Evolutionary conservation across 345 rosid genomes (phyloP), one percentile per base, ranked within the genome.

Genomic region (Eutrema heterophyllum): DNA sequence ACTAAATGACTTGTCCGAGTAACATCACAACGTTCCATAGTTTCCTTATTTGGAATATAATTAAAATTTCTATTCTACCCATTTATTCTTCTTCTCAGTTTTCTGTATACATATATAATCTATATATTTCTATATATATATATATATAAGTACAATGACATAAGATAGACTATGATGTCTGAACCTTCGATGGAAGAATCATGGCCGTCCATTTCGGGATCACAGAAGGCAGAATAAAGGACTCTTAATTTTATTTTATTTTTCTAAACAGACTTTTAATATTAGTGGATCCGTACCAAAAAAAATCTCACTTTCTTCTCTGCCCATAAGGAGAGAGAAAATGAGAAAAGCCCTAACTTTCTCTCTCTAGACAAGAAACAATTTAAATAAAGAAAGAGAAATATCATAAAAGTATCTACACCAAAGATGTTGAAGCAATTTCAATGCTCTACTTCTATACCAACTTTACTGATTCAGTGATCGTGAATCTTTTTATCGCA

Each of bases 201-300:
- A 50, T 82, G 81, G 82, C 86, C 83, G 88, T 87, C 82, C 87
- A 77, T 73, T 76, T 55, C 53, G 0, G 5, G 36, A 61, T 67
- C 49, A 50, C n/a, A 44, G 61, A 50, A 60, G 74, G 16, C 65
- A 36, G 56, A 50, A 46, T 13, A 11, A 55, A 36, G 13, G 13
- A 18, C 26, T 48, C 27, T 48, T 3, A 4, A 18, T 49, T 9
- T 15, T 26, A 26, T 11, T 52, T 15, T 21, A 1, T n/a, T 45
- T n/a, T 45, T 15, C 3, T 6, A 5, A 52, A 52, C 11, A 27
- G 32, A 62, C 56, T 54, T 52, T 72, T 54, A 75, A 75, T 72
- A 21, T 63, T 73, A 81, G 82, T 83, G 92, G 90, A 68, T 81
- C 62, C 80, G 81, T 86, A 77, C 88, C 40, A 52, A 53, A 60